Evolutionary conservation across 495 filamentous ascomycete genomes (phyloP).

Genomic region (Tuber indicum): DNA sequence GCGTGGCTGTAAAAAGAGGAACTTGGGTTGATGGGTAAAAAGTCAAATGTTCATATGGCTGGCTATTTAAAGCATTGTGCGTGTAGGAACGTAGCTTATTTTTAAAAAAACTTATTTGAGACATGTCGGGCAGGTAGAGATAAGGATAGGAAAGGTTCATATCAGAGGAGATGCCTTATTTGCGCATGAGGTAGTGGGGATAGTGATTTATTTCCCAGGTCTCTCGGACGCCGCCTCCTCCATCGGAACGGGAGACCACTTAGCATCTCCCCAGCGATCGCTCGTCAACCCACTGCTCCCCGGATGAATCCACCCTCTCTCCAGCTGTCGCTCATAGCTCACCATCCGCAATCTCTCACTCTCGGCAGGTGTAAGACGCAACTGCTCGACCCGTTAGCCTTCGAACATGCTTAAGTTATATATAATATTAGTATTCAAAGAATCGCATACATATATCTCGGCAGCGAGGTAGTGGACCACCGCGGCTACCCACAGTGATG

Average conservation of each 20-base stretch:
- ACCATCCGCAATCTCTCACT: constrained; percentile 47
- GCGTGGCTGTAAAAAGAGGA: neutral
- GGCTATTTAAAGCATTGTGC: neutral
- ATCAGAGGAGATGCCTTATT: neutral
- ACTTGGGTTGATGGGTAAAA: neutral
- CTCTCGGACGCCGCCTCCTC: neutral
- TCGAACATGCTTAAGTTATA: neutral
- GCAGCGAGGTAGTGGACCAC: constrained; percentile 47
- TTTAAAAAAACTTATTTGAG: neutral
- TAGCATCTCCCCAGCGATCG: constrained; percentile 47
- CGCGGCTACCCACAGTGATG: constrained; percentile 47
- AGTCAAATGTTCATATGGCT: neutral
- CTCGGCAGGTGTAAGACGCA: constrained; percentile 50
- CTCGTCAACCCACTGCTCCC: constrained; percentile 48
- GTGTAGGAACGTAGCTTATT: no score
- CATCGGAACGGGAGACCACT: constrained; percentile 12
- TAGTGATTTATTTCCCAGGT: neutral
- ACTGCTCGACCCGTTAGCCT: constrained; percentile 25
- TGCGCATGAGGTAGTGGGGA: neutral
- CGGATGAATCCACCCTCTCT: constrained; percentile 48
- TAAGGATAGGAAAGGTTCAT: neutral
- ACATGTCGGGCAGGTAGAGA: neutral
- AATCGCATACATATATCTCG: constrained; percentile 47
- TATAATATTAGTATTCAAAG: neutral
- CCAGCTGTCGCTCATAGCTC: constrained; percentile 50